Conservation (phyloP, 2,329 filamentous ascomycete genomes). For the Aspergillus pseudoviridinutans region DNA sequence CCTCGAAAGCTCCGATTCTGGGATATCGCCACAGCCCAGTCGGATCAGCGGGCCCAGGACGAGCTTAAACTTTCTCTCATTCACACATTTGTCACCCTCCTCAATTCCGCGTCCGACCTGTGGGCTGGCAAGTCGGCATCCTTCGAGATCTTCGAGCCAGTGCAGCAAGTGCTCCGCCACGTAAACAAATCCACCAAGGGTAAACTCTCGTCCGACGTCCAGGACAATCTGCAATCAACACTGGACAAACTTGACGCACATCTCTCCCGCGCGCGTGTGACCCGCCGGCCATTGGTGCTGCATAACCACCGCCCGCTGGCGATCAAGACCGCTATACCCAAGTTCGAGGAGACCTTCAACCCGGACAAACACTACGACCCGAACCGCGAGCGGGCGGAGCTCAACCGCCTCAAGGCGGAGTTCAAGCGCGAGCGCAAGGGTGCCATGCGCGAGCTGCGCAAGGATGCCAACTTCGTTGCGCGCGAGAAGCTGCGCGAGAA, state of each 20-base stretch:
- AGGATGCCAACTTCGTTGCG: conserved; percentile 91
- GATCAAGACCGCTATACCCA: conserved; percentile 83
- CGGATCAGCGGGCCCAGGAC: conserved; percentile 26
- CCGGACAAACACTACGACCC: conserved; percentile 97
- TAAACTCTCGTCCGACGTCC: conserved; percentile 45
- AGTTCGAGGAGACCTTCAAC: conserved; percentile 94
- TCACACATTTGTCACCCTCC: conserved; percentile 59
- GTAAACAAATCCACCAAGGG: conserved; percentile 53
- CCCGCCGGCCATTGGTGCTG: conserved; percentile 75
- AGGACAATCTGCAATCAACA: conserved; percentile 26
- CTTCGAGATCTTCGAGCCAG: conserved; percentile 71
- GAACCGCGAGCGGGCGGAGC: conserved; percentile 80
- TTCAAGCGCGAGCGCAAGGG: conserved; percentile 96
- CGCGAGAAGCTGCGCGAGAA: conserved; percentile 86
- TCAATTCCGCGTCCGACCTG: conserved; percentile 64
- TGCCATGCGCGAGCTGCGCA: conserved; percentile 86
- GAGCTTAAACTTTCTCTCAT: conserved; percentile 58
- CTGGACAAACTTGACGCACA: conserved; percentile 36
- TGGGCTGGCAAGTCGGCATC: conserved; percentile 75
- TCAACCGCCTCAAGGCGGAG: conserved; percentile 79
- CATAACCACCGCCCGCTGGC: conserved; percentile 86
- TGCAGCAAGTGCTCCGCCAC: conserved; percentile 55
- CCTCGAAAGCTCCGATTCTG: conserved; percentile 56
- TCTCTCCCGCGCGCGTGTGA: conserved; percentile 57
- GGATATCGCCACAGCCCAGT: conserved; percentile 45